phyloP scores from a whole-genome alignment of 257 asterid species.

The Mentha longifolia region DNA sequence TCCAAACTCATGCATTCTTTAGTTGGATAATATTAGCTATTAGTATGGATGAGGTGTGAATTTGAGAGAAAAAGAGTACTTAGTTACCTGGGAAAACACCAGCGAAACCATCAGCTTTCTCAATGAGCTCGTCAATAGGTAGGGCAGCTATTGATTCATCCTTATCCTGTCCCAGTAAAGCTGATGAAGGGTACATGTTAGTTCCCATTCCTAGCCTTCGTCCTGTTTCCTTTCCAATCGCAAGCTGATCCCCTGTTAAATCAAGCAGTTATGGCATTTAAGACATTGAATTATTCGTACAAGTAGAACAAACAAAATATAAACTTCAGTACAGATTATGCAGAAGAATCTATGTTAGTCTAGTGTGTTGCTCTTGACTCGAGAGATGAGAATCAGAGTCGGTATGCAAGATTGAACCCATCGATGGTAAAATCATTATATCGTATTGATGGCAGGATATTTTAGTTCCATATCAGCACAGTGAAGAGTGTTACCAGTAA shows the following conservation, averaged over 20 bases:
- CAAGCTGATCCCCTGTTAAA: constrained; percentile 90
- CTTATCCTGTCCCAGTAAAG: constrained; percentile 90
- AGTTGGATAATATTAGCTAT: neutral
- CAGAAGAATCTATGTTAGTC: neutral
- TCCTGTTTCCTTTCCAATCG: constrained; percentile 97
- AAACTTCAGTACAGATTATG: neutral
- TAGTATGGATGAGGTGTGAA: neutral
- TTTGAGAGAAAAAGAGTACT: constrained; percentile 14
- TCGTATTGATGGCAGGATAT: no score
- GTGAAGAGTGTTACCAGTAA: constrained; percentile 55
- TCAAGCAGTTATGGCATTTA: constrained; percentile 15
- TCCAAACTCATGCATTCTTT: neutral
- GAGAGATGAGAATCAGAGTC: neutral
- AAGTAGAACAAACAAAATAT: constrained; percentile 9
- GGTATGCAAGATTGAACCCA: neutral
- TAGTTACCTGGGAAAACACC: constrained; percentile 91
- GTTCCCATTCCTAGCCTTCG: constrained; percentile 99
- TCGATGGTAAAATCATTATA: neutral
- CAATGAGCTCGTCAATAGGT: constrained; percentile 93
- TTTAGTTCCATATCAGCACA: no score
- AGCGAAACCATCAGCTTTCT: constrained; percentile 98
- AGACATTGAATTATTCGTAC: neutral
- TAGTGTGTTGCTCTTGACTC: neutral
- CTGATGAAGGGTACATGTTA: constrained; percentile 96
- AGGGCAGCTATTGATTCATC: constrained; percentile 91